Base-by-base conservation (phyloP, 192 early-diverging fungal species). In the Phlyctochytrium arcticum region DNA sequence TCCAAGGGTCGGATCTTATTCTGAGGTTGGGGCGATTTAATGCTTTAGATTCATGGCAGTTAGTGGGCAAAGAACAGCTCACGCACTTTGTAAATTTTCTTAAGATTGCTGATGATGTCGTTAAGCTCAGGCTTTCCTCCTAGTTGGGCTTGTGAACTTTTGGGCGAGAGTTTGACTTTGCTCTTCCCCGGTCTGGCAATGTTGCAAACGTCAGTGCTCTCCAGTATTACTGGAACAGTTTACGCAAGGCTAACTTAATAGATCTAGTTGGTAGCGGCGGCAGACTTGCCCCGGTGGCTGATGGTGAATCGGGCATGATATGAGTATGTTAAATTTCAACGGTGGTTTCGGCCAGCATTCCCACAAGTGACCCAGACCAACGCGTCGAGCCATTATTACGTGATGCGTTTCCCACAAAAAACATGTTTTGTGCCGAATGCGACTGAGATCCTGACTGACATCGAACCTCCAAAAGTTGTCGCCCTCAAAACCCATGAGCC, bases 1-100 rank as follows among this genome's bases (percentile, higher is more conserved):
- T 66, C 64, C 37, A 66, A 31, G 26, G 64, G 64, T 33, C 42
- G 54, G 27, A 66, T 66, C 54, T 66, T 66, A 2, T 37, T 56
- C 53, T 32, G 39, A 61, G 23, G 2, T 12, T 24, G 27, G 50
- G 2, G 12, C 12, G 50, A 10, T 12, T 53, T 15, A 53, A 12
- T 27, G 50, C 10, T 53, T 15, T 2, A n/a, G 17, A n/a, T 24
- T 53, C 50, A 1, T 10, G 10, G 24, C 27, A 53, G 50, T 12
- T 27, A 9, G 10, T 1, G 24, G n/a, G 50, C 10, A 24, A 24
- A 53, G 10, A 3, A 53, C 50, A 19, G 17, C 17, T 15, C 50
- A n/a, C 50, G 50, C 17, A 53, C 50, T 30, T 60, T 60, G 34
- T 66, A 66, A 6, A 57, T 66, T 17, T 23, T 37, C 26, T 66